Conservation (phyloP, 371 early-diverging fungal species). For the Mucor circinelloides region DNA sequence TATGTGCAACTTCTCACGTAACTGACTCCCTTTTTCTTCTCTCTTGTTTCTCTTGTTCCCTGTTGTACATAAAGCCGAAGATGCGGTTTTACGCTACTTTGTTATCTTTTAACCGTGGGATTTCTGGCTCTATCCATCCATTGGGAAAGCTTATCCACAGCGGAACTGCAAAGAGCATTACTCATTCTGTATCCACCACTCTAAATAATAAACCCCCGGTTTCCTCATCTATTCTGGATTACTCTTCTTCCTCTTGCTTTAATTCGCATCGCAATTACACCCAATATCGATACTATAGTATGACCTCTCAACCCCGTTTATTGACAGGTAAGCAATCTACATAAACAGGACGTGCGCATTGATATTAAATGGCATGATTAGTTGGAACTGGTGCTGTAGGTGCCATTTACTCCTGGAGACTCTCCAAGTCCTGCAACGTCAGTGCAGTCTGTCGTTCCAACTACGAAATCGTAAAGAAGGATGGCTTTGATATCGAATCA, state of each 20-base stretch:
- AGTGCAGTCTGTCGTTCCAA: conserved; percentile 86
- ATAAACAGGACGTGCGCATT: too few relatives aligned
- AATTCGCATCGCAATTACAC: background rate
- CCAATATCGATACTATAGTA: background rate
- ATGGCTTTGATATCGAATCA: conserved; percentile 73
- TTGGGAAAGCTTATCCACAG: background rate
- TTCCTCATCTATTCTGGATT: background rate
- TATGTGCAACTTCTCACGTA: background rate
- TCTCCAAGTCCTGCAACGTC: conserved; percentile 62
- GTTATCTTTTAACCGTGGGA: background rate
- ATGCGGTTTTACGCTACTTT: background rate
- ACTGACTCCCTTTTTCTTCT: background rate
- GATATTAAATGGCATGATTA: conserved; percentile 10
- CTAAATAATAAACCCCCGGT: background rate
- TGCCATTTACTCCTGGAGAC: conserved; percentile 72
- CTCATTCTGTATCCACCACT: background rate
- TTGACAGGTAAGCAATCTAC: background rate
- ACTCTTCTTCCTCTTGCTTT: background rate
- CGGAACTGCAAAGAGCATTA: conserved; percentile 1
- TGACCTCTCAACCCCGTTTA: background rate
- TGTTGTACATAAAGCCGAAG: background rate
- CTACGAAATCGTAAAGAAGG: conserved; percentile 59
- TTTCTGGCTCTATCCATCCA: background rate
- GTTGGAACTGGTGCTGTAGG: conserved; percentile 89
- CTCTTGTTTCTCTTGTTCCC: background rate